phyloP scores from a whole-genome alignment of 495 filamentous ascomycete species.

The Cercophora samala region DNA sequence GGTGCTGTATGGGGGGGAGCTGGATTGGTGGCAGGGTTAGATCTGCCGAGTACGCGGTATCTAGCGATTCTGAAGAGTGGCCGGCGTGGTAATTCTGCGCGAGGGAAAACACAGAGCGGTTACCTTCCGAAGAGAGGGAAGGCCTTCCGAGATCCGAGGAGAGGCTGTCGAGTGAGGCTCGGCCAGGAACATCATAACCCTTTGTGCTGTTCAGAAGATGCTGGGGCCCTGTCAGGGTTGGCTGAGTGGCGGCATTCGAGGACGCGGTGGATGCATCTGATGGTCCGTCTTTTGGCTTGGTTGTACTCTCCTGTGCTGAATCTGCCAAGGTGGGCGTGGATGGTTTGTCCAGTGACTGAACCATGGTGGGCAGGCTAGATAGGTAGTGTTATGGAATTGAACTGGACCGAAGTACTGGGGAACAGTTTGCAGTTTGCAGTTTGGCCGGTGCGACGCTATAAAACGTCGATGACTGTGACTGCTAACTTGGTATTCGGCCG shows the following conservation, averaged over 20 bases:
- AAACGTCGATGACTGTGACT: too few species aligned
- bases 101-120: neutral
- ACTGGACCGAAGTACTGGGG: neutral
- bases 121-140: neutral
- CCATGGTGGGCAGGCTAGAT: neutral
- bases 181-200: neutral
- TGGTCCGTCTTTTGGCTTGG: neutral
- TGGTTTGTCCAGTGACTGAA: neutral
- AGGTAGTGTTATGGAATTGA: neutral
- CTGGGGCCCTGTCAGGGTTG: neutral
- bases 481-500: too few species aligned
- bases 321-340: neutral
- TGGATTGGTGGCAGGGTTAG: slow-evolving; percentile 4
- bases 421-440: neutral
- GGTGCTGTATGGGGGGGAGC: neutral
- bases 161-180: neutral
- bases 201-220: neutral
- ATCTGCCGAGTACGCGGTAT: neutral
- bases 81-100: neutral
- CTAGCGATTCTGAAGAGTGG: neutral
- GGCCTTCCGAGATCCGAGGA: neutral
- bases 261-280: neutral
- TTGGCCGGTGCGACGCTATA: neutral
- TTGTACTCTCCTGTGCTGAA: neutral
- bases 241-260: neutral